These are phyloP conservation scores for Euphorbia corollata DNA, from an alignment of 441 rosid genomes.

Conservation along the genomic window DNA sequence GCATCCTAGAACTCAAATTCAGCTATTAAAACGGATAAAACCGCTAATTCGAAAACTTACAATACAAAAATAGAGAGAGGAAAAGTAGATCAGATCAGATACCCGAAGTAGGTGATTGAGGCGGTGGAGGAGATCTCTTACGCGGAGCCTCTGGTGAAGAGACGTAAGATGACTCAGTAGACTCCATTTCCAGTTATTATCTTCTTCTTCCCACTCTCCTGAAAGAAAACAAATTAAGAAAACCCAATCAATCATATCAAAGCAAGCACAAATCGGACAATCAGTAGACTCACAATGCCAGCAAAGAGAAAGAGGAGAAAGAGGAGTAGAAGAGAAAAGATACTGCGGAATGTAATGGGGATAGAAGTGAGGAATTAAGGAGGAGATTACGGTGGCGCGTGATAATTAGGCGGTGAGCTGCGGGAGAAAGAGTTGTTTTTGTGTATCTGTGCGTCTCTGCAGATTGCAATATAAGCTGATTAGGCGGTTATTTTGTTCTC, in stretches of 20 bases:
- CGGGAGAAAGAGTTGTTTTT: background rate
- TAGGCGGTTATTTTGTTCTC: background rate
- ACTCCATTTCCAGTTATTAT: slow-evolving; percentile 49
- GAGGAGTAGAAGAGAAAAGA: background rate
- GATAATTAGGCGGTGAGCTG: background rate
- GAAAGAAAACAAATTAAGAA: background rate
- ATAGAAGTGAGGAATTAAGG: background rate
- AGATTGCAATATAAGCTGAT: slow-evolving; percentile 1
- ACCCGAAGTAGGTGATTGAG: slow-evolving; percentile 70
- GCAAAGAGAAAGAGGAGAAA: background rate
- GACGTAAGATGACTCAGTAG: slow-evolving; percentile 77
- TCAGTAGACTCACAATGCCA: slow-evolving; percentile 2
- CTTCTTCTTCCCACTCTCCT: slow-evolving; percentile 7
- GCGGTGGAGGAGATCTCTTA: slow-evolving; percentile 64
- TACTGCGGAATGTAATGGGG: background rate
- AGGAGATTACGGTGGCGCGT: background rate
- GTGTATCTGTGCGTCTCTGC: background rate
- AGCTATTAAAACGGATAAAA: background rate
- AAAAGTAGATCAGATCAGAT: slow-evolving; percentile 46
- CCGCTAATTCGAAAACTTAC: background rate
- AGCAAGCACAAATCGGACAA: background rate
- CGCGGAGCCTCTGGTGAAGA: slow-evolving; percentile 63
- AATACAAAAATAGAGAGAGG: background rate
- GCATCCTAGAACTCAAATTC: background rate
- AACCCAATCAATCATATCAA: background rate